These are phyloP conservation scores for Telfairia occidentalis DNA, from an alignment of 331 rosid species.

Conservation along the genomic window DNA sequence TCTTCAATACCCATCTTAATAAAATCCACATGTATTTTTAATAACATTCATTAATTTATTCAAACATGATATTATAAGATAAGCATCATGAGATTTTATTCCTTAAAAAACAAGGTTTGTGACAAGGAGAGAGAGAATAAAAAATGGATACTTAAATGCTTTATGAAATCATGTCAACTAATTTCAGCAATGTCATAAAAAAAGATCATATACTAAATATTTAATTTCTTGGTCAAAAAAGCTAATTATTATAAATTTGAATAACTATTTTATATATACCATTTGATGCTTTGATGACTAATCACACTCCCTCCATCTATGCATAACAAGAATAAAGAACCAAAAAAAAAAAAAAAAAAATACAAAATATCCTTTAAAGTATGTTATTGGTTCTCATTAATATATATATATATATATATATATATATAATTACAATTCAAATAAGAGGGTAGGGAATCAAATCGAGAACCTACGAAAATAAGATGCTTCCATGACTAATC, in stretches of 20 bases:
- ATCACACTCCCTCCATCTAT: not conserved
- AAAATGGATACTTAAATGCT: not conserved
- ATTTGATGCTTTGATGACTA: not conserved
- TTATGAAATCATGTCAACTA: not conserved
- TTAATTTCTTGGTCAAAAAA: not conserved
- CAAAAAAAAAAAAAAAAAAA: not conserved
- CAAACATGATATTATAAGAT: not conserved
- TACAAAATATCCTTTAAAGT: not conserved
- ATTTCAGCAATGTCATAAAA: not conserved
- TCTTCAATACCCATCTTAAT: not conserved
- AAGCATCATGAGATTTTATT: not conserved
- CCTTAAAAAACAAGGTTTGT: not conserved
- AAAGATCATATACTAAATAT: not conserved
- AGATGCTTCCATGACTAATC: not conserved
- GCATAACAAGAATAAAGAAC: not conserved
- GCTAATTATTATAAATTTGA: not conserved
- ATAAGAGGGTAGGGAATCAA: not conserved
- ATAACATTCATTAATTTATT: not conserved
- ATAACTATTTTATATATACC: not conserved
- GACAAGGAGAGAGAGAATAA: not conserved
- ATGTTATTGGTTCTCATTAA: too few species aligned
- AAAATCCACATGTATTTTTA: not conserved
- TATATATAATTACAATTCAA: not conserved
- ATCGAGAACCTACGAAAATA: not conserved
- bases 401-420: too few species aligned